Percentiles rank a stretch among this genome's conserved stretches.
Evolutionary conservation across 352 stramenopile species (phyloP).

Genomic region (Globisporangium nodosum): DNA sequence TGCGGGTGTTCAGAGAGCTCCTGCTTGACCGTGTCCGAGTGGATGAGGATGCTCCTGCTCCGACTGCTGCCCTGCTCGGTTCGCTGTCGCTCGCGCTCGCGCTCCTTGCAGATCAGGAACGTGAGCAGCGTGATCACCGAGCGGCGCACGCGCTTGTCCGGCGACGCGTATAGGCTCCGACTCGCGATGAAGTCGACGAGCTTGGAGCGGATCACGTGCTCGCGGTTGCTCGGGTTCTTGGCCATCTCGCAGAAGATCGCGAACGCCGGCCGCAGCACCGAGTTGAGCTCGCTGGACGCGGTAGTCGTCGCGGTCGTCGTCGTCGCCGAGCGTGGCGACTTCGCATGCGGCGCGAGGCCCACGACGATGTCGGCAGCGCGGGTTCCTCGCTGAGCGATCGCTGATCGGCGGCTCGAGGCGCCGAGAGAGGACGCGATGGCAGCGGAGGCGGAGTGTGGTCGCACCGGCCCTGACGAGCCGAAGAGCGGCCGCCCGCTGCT

Average conservation of each 20-base stretch:
- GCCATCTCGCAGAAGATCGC: conserved; percentile 59
- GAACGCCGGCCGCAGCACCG: conserved; percentile 36
- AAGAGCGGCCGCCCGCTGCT: not conserved
- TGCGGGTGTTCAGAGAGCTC: conserved; percentile 8
- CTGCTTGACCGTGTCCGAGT: conserved; percentile 13
- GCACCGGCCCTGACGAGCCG: not conserved
- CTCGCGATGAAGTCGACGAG: conserved; percentile 50
- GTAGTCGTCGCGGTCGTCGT: not conserved
- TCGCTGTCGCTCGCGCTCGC: conserved; percentile 26
- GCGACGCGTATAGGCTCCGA: conserved; percentile 45
- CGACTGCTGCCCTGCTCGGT: not conserved
- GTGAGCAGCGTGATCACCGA: conserved; percentile 54
- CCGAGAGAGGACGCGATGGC: not conserved
- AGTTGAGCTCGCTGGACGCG: conserved; percentile 14
- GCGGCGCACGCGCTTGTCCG: conserved; percentile 55
- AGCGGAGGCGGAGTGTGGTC: conserved; percentile 2
- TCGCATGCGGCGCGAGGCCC: not conserved
- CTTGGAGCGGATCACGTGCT: conserved; percentile 59
- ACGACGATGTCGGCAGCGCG: not conserved
- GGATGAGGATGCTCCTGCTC: conserved; percentile 1
- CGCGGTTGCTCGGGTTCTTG: conserved; percentile 44
- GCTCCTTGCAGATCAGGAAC: conserved; percentile 52
- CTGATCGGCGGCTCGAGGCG: conserved; percentile 2
- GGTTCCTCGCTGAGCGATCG: conserved; percentile 1
- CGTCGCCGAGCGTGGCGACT: not conserved